phyloP scores from a whole-genome alignment of 495 filamentous ascomycete species.

The Penicillium coprophilum region DNA sequence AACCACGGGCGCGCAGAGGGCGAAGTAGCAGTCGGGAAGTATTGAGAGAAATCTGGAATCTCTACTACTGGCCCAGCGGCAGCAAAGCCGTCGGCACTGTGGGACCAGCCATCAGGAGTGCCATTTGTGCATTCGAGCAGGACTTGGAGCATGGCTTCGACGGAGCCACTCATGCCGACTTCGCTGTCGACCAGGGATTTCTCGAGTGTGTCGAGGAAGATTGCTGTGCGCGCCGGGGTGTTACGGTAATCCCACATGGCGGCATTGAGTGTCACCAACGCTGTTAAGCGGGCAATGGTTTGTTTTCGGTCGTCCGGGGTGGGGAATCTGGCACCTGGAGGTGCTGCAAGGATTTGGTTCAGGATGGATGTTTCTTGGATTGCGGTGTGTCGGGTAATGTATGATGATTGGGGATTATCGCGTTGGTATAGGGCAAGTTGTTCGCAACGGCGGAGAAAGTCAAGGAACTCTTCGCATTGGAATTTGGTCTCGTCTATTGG shows the following conservation, averaged over 20 bases:
- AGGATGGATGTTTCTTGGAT: conserved; percentile 31
- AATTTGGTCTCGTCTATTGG: conserved; percentile 33
- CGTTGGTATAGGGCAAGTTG: conserved; percentile 34
- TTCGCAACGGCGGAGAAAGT: conserved; percentile 40
- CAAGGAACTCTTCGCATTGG: conserved; percentile 40
- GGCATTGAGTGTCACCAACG: conserved; percentile 40
- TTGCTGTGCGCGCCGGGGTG: conserved; percentile 22
- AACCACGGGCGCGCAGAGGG: conserved; percentile 42
- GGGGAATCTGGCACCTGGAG: conserved; percentile 32
- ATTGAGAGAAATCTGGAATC: conserved; percentile 34
- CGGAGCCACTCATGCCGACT: conserved; percentile 37
- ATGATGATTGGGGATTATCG: conserved; percentile 17
- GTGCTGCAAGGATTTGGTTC: conserved; percentile 32
- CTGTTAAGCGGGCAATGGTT: conserved; percentile 35
- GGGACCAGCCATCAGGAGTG: not conserved
- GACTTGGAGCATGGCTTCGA: conserved; percentile 43
- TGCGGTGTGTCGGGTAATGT: conserved; percentile 24
- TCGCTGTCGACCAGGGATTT: conserved; percentile 35
- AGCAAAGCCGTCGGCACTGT: not conserved
- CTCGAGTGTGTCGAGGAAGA: conserved; percentile 36
- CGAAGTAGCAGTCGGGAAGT: conserved; percentile 26
- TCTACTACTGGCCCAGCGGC: conserved; percentile 4
- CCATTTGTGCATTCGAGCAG: conserved; percentile 41
- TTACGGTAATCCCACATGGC: conserved; percentile 45
- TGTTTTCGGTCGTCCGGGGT: conserved; percentile 38